These are phyloP conservation scores for Penicillium italicum DNA, from an alignment of 2,329 filamentous ascomycete genomes.

Conservation along the genomic window DNA sequence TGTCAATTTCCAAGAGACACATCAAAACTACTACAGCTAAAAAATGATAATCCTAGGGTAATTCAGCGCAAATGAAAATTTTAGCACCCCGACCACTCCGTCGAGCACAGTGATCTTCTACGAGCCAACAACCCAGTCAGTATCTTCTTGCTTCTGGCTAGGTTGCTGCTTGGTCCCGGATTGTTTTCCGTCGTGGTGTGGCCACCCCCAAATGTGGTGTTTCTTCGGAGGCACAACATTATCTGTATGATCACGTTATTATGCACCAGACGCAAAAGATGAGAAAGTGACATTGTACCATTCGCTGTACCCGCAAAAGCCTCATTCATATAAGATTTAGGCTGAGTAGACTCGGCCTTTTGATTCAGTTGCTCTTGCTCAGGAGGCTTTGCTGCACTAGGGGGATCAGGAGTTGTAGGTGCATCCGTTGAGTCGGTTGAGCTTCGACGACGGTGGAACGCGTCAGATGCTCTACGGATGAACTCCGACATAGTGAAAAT, in stretches of 20 bases:
- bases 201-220: conserved; percentile 9
- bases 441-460: conserved; percentile 11
- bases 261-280: neutral
- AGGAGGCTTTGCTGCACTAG: conserved; percentile 3
- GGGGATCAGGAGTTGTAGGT: neutral
- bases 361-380: conserved; percentile 1
- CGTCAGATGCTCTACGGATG: conserved; percentile 16
- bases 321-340: conserved; percentile 6
- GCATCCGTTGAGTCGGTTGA: conserved; percentile 7
- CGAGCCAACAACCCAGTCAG: conserved; percentile 10
- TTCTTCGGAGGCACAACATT: conserved; percentile 3
- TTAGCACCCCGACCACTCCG: neutral
- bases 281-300: neutral
- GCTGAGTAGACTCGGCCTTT: neutral
- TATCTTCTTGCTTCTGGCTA: conserved; percentile 1
- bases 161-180: conserved; percentile 4
- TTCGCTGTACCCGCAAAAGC: neutral
- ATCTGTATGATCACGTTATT: conserved; percentile 1
- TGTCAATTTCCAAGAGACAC: neutral
- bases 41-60: neutral
- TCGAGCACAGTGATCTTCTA: neutral
- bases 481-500: conserved; percentile 12
- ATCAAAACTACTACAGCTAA: neutral
- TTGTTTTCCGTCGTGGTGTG: neutral
- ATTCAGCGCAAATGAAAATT: neutral